Percentiles rank a stretch among this genome's conserved stretches.
phyloP scores from a whole-genome alignment of 2,329 filamentous ascomycete species.

The Bimuria novae-zelandiae region DNA sequence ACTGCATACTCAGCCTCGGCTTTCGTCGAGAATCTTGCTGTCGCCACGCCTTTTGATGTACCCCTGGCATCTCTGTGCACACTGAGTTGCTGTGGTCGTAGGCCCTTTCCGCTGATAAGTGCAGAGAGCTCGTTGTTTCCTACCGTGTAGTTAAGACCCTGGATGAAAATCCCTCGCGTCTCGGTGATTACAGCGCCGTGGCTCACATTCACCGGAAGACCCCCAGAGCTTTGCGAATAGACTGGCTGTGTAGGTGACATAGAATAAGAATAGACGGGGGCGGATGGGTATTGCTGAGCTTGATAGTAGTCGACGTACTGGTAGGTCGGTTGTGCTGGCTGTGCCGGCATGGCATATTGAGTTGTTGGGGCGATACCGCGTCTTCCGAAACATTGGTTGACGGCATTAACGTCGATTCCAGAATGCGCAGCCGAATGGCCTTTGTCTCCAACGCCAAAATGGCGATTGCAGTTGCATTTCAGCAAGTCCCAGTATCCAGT shows the following conservation, averaged over 20 bases:
- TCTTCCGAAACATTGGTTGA: slow-evolving; percentile 27
- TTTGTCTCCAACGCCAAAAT: slow-evolving; percentile 31
- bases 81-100: slow-evolving; percentile 27
- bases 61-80: slow-evolving; percentile 33
- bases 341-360: slow-evolving; percentile 17
- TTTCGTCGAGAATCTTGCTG: slow-evolving; percentile 36
- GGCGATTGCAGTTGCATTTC: slow-evolving; percentile 41
- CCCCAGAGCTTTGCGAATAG: slow-evolving; percentile 38
- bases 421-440: slow-evolving; percentile 36
- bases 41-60: slow-evolving; percentile 39
- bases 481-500: slow-evolving; percentile 32
- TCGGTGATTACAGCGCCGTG: slow-evolving; percentile 44
- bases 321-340: slow-evolving; percentile 25
- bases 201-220: slow-evolving; percentile 45
- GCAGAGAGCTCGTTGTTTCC: slow-evolving; percentile 30
- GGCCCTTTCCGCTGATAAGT: slow-evolving; percentile 32
- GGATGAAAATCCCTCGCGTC: slow-evolving; percentile 44
- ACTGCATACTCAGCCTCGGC: slow-evolving; percentile 38
- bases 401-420: slow-evolving; percentile 34
- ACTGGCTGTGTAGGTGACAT: slow-evolving; percentile 24
- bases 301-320: slow-evolving; percentile 29
- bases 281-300: slow-evolving; percentile 22
- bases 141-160: slow-evolving; percentile 35
- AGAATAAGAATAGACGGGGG: slow-evolving; percentile 24
- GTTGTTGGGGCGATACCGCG: slow-evolving; percentile 13